Percentiles rank a stretch among this genome's conserved stretches.
phyloP scores from a whole-genome alignment of 495 filamentous ascomycete genomes.

The Podospora sp. region DNA sequence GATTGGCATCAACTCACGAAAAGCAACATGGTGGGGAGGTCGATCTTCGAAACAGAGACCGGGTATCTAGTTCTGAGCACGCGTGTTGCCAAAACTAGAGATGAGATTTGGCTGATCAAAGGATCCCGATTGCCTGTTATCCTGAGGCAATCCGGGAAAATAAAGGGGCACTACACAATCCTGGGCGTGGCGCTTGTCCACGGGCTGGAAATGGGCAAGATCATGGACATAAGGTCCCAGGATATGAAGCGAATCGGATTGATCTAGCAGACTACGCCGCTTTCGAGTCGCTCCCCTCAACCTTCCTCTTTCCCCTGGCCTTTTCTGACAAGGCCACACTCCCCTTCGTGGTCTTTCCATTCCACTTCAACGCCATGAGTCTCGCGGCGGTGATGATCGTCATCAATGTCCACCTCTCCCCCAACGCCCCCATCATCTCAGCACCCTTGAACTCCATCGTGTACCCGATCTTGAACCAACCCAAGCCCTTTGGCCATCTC shows the following conservation, averaged over 20 bases:
- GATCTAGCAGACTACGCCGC: neutral
- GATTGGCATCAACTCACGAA: neutral
- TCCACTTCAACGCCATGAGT: slow-evolving; percentile 13
- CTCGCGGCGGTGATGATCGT: slow-evolving; percentile 18
- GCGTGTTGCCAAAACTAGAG: neutral
- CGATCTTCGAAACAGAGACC: neutral
- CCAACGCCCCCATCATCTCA: slow-evolving; percentile 17
- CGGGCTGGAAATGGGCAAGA: neutral
- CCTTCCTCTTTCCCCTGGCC: neutral
- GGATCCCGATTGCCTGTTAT: neutral
- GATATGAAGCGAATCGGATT: neutral
- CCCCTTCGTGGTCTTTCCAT: slow-evolving; percentile 22
- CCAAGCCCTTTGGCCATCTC: neutral
- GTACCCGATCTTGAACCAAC: neutral
- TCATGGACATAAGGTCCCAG: neutral
- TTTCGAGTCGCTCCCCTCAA: neutral
- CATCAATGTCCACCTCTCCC: slow-evolving; percentile 26
- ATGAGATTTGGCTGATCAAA: neutral
- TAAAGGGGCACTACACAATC: neutral
- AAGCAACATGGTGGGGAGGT: neutral
- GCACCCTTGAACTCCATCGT: slow-evolving; percentile 21
- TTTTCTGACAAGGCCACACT: slow-evolving; percentile 6
- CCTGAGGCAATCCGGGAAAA: neutral
- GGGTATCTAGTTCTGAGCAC: neutral
- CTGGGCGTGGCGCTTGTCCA: neutral